phyloP scores from a whole-genome alignment of 805 yeast genomes.

The Komagataella pseudopastoris region DNA sequence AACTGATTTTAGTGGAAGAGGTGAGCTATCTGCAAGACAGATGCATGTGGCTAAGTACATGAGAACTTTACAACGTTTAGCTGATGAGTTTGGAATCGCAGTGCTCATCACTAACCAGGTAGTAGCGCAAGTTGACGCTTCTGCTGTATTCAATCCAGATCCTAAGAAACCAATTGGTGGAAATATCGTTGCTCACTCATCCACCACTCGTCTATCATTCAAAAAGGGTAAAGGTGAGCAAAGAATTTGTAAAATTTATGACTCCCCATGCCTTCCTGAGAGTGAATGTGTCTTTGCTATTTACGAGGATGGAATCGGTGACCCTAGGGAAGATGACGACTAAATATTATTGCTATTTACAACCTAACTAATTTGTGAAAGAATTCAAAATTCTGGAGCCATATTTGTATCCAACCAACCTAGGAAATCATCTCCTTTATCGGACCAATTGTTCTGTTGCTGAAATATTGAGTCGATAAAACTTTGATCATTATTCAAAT shows the following conservation, averaged over 20 bases:
- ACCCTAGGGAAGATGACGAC: conserved; percentile 70
- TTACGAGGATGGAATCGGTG: conserved; percentile 94
- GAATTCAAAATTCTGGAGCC: conserved; percentile 41
- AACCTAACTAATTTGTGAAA: background rate
- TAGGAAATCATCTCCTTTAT: conserved; percentile 73
- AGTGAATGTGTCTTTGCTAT: conserved; percentile 92
- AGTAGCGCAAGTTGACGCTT: conserved; percentile 94
- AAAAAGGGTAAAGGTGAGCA: conserved; percentile 87
- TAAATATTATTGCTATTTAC: background rate
- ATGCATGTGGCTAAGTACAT: conserved; percentile 86
- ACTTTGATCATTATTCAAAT: conserved; percentile 10
- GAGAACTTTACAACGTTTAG: conserved; percentile 83
- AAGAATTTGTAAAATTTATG: conserved; percentile 88
- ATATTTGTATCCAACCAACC: conserved; percentile 88
- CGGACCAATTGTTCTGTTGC: conserved; percentile 77
- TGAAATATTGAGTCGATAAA: conserved; percentile 48
- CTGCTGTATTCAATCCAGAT: conserved; percentile 79
- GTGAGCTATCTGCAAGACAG: conserved; percentile 91
- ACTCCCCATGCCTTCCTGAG: conserved; percentile 94
- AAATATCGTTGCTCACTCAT: conserved; percentile 91
- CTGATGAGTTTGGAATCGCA: conserved; percentile 97
- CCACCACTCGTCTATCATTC: conserved; percentile 84
- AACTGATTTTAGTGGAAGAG: conserved; percentile 91
- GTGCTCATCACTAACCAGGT: conserved; percentile 94
- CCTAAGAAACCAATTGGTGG: conserved; percentile 99